These are phyloP conservation scores for Candida sanyaensis DNA, from an alignment of 1,139 yeast species.

Conservation along the genomic window DNA sequence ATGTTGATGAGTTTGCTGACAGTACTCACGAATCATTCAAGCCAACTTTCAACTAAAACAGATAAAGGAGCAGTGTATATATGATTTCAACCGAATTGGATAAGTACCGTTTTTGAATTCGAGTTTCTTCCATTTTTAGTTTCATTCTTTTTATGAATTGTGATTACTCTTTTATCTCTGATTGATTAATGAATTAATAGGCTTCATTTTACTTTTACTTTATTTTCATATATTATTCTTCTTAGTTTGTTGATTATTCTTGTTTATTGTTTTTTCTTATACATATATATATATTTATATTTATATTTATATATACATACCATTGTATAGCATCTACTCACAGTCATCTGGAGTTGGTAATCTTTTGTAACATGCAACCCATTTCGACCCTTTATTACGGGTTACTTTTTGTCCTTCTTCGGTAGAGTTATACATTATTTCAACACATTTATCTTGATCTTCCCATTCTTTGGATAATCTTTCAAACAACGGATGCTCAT, in stretches of 20 bases:
- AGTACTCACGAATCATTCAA: slow-evolving; percentile 10
- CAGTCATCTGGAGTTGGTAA: slow-evolving; percentile 56
- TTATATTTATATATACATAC: background rate
- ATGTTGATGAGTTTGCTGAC: slow-evolving; percentile 12
- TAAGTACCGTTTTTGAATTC: background rate
- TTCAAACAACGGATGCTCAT: slow-evolving; percentile 87
- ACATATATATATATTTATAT: background rate
- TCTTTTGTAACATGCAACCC: slow-evolving; percentile 84
- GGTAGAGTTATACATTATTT: slow-evolving; percentile 84
- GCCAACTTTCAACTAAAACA: slow-evolving; percentile 1
- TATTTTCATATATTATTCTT: background rate
- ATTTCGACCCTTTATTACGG: slow-evolving; percentile 85
- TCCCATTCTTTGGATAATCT: slow-evolving; percentile 83
- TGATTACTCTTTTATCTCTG: background rate
- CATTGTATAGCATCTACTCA: slow-evolving; percentile 15
- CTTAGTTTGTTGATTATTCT: background rate
- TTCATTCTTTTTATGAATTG: background rate
- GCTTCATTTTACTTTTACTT: background rate
- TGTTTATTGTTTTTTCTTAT: background rate
- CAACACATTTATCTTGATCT: slow-evolving; percentile 73
- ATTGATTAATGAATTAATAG: background rate
- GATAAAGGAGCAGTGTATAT: background rate
- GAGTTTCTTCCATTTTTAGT: background rate
- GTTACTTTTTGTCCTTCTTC: slow-evolving; percentile 98
- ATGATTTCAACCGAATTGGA: no score